Conservation (phyloP, 2,329 filamentous ascomycete species). For the Cladosporium sp. region DNA sequence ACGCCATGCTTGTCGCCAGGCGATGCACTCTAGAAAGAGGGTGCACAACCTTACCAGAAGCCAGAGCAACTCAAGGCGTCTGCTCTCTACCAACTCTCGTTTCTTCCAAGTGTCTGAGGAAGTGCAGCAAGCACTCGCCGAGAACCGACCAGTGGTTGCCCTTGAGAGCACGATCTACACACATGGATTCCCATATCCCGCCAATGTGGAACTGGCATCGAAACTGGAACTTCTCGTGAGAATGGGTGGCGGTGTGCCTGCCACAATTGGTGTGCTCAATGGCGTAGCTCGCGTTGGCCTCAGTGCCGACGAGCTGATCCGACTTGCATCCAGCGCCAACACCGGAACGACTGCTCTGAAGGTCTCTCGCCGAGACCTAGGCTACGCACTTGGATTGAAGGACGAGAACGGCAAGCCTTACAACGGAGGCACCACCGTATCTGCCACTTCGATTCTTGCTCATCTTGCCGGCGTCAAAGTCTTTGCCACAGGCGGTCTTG, state of each 20-base stretch:
- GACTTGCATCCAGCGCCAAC: slow-evolving; percentile 63
- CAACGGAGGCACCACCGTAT: slow-evolving; percentile 89
- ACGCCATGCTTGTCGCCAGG: slow-evolving; percentile 5
- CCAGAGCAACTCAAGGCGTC: neutral
- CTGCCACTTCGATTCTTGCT: slow-evolving; percentile 89
- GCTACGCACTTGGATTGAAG: slow-evolving; percentile 74
- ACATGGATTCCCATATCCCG: slow-evolving; percentile 74
- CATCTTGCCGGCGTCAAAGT: slow-evolving; percentile 83
- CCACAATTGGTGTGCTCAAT: slow-evolving; percentile 84
- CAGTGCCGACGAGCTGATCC: slow-evolving; percentile 67
- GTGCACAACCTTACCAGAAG: neutral
- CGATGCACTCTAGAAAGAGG: neutral
- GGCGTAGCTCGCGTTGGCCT: slow-evolving; percentile 82
- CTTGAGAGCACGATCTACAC: slow-evolving; percentile 97
- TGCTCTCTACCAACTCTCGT: slow-evolving; percentile 39
- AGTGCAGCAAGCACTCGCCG: slow-evolving; percentile 72
- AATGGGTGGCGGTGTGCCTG: slow-evolving; percentile 77
- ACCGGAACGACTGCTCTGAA: slow-evolving; percentile 66
- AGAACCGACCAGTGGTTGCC: slow-evolving; percentile 80
- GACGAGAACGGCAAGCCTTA: slow-evolving; percentile 66
- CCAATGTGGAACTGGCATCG: slow-evolving; percentile 73
- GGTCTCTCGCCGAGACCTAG: slow-evolving; percentile 82
- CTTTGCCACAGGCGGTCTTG: slow-evolving; percentile 92
- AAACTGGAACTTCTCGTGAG: slow-evolving; percentile 81
- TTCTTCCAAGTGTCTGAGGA: slow-evolving; percentile 78